A percentile compares a stretch with the other conserved stretches of the same genome.
Evolutionary conservation across 1,139 yeast species (phyloP).

Genomic region (Hyphopichia fennica): DNA sequence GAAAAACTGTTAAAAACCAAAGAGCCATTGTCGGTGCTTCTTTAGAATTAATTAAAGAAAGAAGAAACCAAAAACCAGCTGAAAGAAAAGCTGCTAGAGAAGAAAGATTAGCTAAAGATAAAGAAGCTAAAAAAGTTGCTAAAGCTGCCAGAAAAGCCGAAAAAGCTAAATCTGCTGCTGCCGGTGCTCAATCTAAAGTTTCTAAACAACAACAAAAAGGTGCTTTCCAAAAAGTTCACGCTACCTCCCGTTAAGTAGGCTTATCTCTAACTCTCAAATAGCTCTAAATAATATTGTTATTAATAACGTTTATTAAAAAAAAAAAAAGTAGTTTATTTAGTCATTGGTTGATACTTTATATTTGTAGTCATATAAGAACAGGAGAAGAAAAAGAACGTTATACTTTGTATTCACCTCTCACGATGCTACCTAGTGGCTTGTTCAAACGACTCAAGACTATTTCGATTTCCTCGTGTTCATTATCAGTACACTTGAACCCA

Average conservation of each 20-base stretch:
- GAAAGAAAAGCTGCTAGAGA: slow-evolving; percentile 98
- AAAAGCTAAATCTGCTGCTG: slow-evolving; percentile 82
- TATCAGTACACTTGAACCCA: slow-evolving; percentile 23
- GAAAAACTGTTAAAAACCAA: slow-evolving; percentile 97
- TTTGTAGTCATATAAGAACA: too few relatives aligned
- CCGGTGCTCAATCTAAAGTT: slow-evolving; percentile 62
- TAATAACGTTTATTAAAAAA: slow-evolving; percentile 9
- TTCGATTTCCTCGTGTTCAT: slow-evolving; percentile 13
- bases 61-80: slow-evolving; percentile 95
- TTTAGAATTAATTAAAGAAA: slow-evolving; percentile 95
- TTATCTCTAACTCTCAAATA: slow-evolving; percentile 4
- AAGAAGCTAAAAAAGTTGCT: slow-evolving; percentile 93
- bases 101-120: slow-evolving; percentile 84
- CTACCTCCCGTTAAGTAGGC: slow-evolving; percentile 83
- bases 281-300: slow-evolving; percentile 7
- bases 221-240: slow-evolving; percentile 94
- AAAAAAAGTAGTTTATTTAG: slow-evolving; percentile 2
- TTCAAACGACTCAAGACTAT: slow-evolving; percentile 28
- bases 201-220: slow-evolving; percentile 90
- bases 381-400: too few relatives aligned
- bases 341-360: too few relatives aligned
- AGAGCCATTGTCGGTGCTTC: slow-evolving; percentile 99
- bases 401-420: slow-evolving; percentile 36
- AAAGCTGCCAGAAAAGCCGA: slow-evolving; percentile 95
- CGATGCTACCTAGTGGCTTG: slow-evolving; percentile 13